phyloP scores from a whole-genome alignment of 2,329 filamentous ascomycete species.

The Rutstroemia sydowiana region DNA sequence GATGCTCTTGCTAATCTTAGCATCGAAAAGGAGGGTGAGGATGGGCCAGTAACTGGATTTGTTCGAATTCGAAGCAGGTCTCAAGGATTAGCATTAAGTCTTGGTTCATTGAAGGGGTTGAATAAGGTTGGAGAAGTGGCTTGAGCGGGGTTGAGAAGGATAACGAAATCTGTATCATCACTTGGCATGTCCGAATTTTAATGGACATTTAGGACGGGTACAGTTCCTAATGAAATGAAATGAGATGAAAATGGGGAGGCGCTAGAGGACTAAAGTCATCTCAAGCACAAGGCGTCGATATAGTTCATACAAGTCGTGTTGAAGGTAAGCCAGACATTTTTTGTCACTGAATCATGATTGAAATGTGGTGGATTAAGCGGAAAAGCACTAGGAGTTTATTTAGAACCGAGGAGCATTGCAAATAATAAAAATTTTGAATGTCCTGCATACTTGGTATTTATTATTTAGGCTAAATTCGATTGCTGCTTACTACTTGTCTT shows the following conservation, averaged over 20 bases:
- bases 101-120: constrained; percentile 89
- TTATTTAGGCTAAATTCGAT: background rate
- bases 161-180: constrained; percentile 5
- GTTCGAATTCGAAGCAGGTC: constrained; percentile 96
- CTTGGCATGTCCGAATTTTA: constrained; percentile 3
- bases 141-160: constrained; percentile 16
- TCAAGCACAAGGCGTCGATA: constrained; percentile 15
- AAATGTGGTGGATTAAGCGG: constrained; percentile 7
- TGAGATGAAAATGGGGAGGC: constrained; percentile 1
- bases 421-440: constrained; percentile 20
- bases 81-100: constrained; percentile 85
- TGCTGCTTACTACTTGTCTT: no score
- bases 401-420: constrained; percentile 24
- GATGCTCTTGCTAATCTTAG: constrained; percentile 95
- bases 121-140: constrained; percentile 59
- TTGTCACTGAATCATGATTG: constrained; percentile 13
- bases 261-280: constrained; percentile 11
- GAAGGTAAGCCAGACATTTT: constrained; percentile 2
- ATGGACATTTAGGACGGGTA: constrained; percentile 10
- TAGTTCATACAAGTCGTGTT: constrained; percentile 8
- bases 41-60: constrained; percentile 93
- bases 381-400: constrained; percentile 28
- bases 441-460: no score
- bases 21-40: constrained; percentile 94
- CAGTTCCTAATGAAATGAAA: constrained; percentile 17